These are phyloP conservation scores for Begonia masoniana DNA, from an alignment of 306 rosid genomes.

Conservation along the genomic window DNA sequence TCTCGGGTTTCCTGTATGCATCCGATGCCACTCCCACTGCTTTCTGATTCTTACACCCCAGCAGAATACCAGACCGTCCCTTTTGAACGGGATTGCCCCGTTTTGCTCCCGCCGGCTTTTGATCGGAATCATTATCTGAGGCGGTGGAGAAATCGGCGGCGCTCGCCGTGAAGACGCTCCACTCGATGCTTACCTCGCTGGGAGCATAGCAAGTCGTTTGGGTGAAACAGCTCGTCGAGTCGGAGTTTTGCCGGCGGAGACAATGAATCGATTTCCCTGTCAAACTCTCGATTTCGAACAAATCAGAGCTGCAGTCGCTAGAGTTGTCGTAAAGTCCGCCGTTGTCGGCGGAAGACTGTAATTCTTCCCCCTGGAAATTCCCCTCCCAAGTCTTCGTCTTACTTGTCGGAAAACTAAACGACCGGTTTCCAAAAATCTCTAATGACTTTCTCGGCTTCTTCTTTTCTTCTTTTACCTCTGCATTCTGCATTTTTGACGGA, in stretches of 20 bases:
- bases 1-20: constrained; percentile 30
- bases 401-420: too few relatives aligned
- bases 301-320: constrained; percentile 93
- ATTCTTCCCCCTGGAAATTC: constrained; percentile 19
- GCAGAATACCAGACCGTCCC: constrained; percentile 22
- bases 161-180: constrained; percentile 92
- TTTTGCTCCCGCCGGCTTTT: constrained; percentile 25
- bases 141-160: constrained; percentile 57
- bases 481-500: too few relatives aligned
- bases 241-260: constrained; percentile 32
- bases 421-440: constrained; percentile 48
- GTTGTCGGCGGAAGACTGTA: constrained; percentile 8
- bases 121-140: constrained; percentile 60
- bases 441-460: constrained; percentile 33
- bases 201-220: constrained; percentile 78
- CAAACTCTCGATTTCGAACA: constrained; percentile 77
- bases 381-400: too few relatives aligned
- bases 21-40: constrained; percentile 56
- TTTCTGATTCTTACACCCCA: constrained; percentile 73
- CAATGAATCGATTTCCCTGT: constrained; percentile 36
- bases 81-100: constrained; percentile 19
- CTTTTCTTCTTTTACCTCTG: constrained; percentile 6
- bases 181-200: constrained; percentile 87
- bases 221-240: constrained; percentile 37
- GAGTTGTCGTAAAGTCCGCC: constrained; percentile 32